Evolutionary conservation across 2,329 filamentous ascomycete species (phyloP).

Genomic region (Trichophyton benhamiae): DNA sequence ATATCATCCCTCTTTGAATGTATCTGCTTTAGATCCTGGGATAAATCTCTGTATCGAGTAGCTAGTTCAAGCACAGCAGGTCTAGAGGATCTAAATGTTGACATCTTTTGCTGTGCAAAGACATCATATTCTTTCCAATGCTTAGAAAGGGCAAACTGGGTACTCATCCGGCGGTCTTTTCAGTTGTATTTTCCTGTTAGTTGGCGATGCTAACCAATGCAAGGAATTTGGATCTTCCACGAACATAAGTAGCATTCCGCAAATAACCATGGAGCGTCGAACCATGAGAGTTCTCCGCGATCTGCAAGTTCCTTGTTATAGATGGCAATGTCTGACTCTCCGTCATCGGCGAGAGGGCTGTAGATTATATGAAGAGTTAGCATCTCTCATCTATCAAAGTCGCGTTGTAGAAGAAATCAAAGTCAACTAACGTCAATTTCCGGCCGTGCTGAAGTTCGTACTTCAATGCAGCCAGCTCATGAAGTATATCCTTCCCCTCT

Average conservation of each 20-base stretch:
- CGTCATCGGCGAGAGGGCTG: conserved; percentile 66
- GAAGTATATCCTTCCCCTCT: conserved; percentile 79
- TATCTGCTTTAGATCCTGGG: conserved; percentile 51
- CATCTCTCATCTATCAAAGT: not conserved
- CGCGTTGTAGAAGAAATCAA: not conserved
- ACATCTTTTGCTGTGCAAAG: conserved; percentile 79
- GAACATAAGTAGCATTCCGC: conserved; percentile 79
- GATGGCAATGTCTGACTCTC: conserved; percentile 56
- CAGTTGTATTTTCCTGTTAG: not conserved
- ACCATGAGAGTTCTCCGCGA: conserved; percentile 65
- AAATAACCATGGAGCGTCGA: conserved; percentile 76
- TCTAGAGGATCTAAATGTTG: conserved; percentile 82
- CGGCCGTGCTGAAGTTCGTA: conserved; percentile 91
- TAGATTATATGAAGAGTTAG: not conserved
- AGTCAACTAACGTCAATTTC: conserved; percentile 50
- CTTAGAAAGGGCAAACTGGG: conserved; percentile 60
- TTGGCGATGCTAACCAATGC: not conserved
- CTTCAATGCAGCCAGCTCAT: conserved; percentile 69
- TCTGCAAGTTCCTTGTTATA: conserved; percentile 80
- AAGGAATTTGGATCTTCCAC: conserved; percentile 10
- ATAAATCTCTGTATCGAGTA: conserved; percentile 61
- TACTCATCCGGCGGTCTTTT: conserved; percentile 58
- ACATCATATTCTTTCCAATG: conserved; percentile 88
- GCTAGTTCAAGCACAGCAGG: conserved; percentile 75
- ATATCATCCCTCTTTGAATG: conserved; percentile 16